These are phyloP conservation scores for Saitozyma podzolica DNA, from an alignment of 768 basidiomycete genomes.

Conservation along the genomic window DNA sequence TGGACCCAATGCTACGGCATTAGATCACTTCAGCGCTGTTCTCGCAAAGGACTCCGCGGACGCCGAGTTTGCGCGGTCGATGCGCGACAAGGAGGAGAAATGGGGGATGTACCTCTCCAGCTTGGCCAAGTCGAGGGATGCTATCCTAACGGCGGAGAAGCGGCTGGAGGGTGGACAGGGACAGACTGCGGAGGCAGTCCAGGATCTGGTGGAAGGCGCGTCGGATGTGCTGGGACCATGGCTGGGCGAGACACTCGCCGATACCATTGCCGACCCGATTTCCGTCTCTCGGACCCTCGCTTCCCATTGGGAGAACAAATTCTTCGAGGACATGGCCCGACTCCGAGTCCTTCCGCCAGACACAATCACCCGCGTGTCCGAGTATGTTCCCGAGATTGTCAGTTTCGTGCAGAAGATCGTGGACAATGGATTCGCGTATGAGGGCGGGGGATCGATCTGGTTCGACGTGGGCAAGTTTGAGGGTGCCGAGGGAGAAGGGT, in stretches of 20 bases:
- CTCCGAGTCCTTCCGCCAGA: constrained; percentile 84
- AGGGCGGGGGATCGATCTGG: constrained; percentile 78
- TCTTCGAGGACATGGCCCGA: constrained; percentile 89
- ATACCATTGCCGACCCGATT: constrained; percentile 76
- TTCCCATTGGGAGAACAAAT: constrained; percentile 82
- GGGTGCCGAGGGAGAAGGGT: constrained; percentile 59
- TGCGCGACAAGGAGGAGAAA: constrained; percentile 80
- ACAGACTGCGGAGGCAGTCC: constrained; percentile 27
- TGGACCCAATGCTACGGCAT: constrained; percentile 57
- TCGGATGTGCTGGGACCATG: constrained; percentile 68
- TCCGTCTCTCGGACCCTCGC: constrained; percentile 78
- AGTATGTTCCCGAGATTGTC: constrained; percentile 94
- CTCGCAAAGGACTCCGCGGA: constrained; percentile 57
- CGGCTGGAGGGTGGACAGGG: constrained; percentile 55
- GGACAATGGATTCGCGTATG: constrained; percentile 80
- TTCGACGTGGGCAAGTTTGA: constrained; percentile 86
- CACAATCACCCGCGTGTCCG: constrained; percentile 89
- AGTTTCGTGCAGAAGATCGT: constrained; percentile 81
- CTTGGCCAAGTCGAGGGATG: constrained; percentile 64
- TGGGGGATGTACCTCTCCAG: constrained; percentile 83
- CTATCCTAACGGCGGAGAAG: constrained; percentile 60
- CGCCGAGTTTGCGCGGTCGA: constrained; percentile 67
- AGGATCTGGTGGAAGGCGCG: constrained; percentile 66
- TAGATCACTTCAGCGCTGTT: constrained; percentile 63
- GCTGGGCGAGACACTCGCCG: constrained; percentile 55